phyloP scores from a whole-genome alignment of 2,329 filamentous ascomycete genomes.

The Furcasterigmium furcatum region DNA sequence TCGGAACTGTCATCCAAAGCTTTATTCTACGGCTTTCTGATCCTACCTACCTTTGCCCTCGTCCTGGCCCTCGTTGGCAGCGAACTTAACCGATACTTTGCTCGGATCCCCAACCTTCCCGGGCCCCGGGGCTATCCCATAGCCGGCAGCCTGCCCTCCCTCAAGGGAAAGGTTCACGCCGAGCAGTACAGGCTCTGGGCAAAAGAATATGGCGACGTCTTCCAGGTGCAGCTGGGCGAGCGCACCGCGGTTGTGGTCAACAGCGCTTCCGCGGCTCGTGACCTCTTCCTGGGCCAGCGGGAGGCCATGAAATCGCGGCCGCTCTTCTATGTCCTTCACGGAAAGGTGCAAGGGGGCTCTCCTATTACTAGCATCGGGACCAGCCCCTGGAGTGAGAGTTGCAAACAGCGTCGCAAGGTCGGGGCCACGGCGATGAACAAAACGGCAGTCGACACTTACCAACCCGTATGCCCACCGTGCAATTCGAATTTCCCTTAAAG shows the following conservation, averaged over 20 bases:
- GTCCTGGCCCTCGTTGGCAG: background rate
- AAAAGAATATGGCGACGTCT: conserved; percentile 22
- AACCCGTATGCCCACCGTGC: conserved; percentile 48
- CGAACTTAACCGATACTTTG: conserved; percentile 5
- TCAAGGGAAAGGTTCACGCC: conserved; percentile 6
- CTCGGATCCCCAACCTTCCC: conserved; percentile 7
- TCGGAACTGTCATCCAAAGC: too few species aligned
- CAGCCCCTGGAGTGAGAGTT: conserved; percentile 66
- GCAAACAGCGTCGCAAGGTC: conserved; percentile 62
- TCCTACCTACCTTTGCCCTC: background rate
- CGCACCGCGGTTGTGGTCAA: conserved; percentile 65
- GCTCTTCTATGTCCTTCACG: conserved; percentile 59
- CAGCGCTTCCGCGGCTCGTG: conserved; percentile 60
- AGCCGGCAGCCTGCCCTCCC: conserved; percentile 8
- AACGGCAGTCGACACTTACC: conserved; percentile 62
- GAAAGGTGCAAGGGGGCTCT: conserved; percentile 50
- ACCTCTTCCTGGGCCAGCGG: conserved; percentile 64
- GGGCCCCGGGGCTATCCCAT: conserved; percentile 10
- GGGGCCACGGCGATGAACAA: conserved; percentile 64
- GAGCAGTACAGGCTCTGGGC: conserved; percentile 25
- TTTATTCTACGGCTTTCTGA: too few species aligned
- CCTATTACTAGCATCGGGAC: conserved; percentile 51
- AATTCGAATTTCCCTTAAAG: background rate
- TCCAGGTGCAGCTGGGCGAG: conserved; percentile 29
- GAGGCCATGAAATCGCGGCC: conserved; percentile 63